Base-by-base conservation (phyloP, 1,284 basidiomycete genomes). In the Neolentinus lepideus region DNA sequence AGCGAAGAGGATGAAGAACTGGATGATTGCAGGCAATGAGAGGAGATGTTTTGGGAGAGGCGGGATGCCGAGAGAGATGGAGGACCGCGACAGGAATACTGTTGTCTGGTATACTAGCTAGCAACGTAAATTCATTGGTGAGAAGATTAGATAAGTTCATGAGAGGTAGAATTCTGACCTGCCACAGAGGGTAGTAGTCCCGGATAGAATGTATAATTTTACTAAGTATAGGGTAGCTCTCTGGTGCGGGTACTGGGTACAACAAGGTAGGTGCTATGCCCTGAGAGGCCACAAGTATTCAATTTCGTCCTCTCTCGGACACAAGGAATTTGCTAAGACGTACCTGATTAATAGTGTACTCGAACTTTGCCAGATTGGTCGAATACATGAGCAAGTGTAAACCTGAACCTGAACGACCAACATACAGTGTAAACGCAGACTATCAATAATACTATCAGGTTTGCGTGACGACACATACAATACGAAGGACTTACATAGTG, bases 161-260 rank as follows among this genome's bases (percentile, higher is more conserved):
- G 10, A 29, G 12, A 50, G 43, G 25, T 50, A 16, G 47, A 12
- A 50, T 8, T 26, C 80, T 48, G 58, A 85, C 88, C 85, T 91
- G 90, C 90, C 92, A 94, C 43, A 96, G 80, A 4, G 95, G 94
- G 69, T 98, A 98, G 68, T 96, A 99, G 67, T 99, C 96, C 31
- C 92, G 78, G 29, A 96, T 79, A 1, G 84, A 87, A 62, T 90
- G 84, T 61, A 98, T 92, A 57, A 98, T 77, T 63, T 79, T 82
- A 64, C 84, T 78, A 53, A 92, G 69, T 48, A 94, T 63, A 64
- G 87, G 75, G 66, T 85, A 73, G 38, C 73, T 65, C 36, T 80
- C 72, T 1, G 75, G 67, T 0, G 77, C 71, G 0, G 96, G 96
- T 11, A 97, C 79, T 0, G 92, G 88, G 66, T 97, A 99, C 14